These are phyloP conservation scores for Hypseocharis bilobata DNA, from an alignment of 441 rosid genomes.

Conservation along the genomic window DNA sequence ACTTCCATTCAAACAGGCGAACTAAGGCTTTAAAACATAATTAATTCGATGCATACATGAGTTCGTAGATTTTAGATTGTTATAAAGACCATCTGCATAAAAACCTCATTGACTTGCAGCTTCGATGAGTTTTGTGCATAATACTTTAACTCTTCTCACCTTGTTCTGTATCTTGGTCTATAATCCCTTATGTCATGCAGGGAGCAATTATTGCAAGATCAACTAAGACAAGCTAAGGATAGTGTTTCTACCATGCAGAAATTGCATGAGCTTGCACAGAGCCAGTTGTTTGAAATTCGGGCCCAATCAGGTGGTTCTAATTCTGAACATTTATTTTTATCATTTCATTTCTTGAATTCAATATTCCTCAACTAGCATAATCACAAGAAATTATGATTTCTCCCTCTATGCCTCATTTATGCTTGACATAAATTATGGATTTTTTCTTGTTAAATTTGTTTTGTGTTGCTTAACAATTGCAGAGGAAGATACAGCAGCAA, in stretches of 20 bases:
- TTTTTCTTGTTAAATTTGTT: background rate
- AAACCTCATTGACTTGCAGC: background rate
- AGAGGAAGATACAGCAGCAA: conserved; percentile 92
- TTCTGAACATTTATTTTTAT: background rate
- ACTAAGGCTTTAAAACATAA: too few relatives aligned
- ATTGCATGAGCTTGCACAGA: conserved; percentile 28
- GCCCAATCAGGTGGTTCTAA: conserved; percentile 24
- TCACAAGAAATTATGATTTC: background rate
- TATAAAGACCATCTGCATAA: background rate
- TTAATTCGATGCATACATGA: too few relatives aligned
- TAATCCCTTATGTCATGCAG: conserved; percentile 13
- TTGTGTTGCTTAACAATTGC: conserved; percentile 23
- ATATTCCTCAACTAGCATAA: background rate
- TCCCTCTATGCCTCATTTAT: background rate
- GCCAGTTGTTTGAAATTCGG: conserved; percentile 27
- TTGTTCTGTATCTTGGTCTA: background rate
- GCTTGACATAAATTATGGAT: background rate
- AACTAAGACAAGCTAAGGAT: conserved; percentile 27
- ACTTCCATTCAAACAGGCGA: too few relatives aligned
- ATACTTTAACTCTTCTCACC: background rate
- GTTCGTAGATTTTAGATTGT: background rate
- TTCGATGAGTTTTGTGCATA: background rate
- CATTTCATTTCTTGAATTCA: background rate
- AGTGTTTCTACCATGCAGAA: conserved; percentile 30
- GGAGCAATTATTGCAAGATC: conserved; percentile 28